These are phyloP conservation scores for Botryotinia calthae DNA, from an alignment of 2,329 filamentous ascomycete genomes.

Conservation along the genomic window DNA sequence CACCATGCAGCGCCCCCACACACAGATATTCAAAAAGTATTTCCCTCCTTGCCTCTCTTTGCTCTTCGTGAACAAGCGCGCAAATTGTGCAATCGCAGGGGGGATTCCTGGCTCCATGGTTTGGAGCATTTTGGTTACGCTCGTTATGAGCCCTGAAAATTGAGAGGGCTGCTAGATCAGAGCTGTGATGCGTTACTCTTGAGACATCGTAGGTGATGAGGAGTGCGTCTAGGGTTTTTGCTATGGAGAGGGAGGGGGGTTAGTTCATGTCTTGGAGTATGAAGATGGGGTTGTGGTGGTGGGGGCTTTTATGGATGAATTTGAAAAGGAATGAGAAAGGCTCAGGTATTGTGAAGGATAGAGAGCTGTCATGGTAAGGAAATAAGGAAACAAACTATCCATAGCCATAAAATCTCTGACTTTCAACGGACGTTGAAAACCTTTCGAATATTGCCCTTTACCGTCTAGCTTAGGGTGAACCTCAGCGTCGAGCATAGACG, in stretches of 20 bases:
- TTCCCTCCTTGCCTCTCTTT: not conserved
- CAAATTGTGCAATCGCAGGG: not conserved
- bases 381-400: not conserved
- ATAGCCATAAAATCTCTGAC: not conserved
- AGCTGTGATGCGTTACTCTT: not conserved
- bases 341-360: not conserved
- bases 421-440: not conserved
- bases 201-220: not conserved
- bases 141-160: not conserved
- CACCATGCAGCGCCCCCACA: not conserved
- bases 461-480: not conserved
- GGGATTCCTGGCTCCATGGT: not conserved
- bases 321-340: not conserved
- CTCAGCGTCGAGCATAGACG: not conserved
- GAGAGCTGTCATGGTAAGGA: not conserved
- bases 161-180: not conserved
- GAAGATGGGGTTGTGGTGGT: too few relatives aligned
- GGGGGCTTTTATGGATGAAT: not conserved
- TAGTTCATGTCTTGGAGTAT: not conserved
- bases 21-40: not conserved
- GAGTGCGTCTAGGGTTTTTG: not conserved
- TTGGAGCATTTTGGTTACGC: not conserved
- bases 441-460: not conserved
- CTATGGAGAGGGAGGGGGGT: not conserved
- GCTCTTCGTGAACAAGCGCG: not conserved